phyloP scores from a whole-genome alignment of 352 stramenopile species.

The Globisporangium iwayamae region DNA sequence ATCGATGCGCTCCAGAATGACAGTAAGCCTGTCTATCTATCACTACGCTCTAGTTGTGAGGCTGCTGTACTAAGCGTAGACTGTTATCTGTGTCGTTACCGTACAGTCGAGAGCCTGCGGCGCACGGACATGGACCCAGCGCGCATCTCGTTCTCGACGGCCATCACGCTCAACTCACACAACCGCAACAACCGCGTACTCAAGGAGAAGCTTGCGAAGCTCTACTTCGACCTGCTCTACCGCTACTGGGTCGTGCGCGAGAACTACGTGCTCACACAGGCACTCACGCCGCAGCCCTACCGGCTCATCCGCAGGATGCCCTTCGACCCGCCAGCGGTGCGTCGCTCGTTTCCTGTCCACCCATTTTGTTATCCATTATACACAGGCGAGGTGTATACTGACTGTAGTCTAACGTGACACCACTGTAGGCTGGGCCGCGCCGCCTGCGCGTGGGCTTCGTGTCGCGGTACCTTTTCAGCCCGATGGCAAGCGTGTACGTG shows the following conservation, averaged over 20 bases:
- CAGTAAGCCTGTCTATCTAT: slow-evolving; percentile 23
- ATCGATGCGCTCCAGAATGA: slow-evolving; percentile 33
- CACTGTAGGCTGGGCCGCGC: slow-evolving; percentile 21
- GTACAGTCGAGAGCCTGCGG: slow-evolving; percentile 28
- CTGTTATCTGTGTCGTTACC: neutral
- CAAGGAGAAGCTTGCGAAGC: slow-evolving; percentile 38
- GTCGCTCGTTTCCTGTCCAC: neutral
- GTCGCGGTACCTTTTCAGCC: slow-evolving; percentile 55
- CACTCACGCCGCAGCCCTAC: slow-evolving; percentile 37
- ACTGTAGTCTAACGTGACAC: neutral
- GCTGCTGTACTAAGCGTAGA: neutral
- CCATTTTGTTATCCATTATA: neutral
- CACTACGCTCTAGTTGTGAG: neutral
- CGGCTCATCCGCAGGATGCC: slow-evolving; percentile 12
- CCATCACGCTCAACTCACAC: slow-evolving; percentile 52
- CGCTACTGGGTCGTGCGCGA: slow-evolving; percentile 28
- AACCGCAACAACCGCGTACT: slow-evolving; percentile 71
- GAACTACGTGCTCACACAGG: slow-evolving; percentile 45
- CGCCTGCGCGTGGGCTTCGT: slow-evolving; percentile 67
- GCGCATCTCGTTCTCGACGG: slow-evolving; percentile 54
- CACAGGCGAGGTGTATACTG: neutral
- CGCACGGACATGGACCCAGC: slow-evolving; percentile 45
- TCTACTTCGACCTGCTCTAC: slow-evolving; percentile 55
- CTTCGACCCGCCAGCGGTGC: slow-evolving; percentile 11
- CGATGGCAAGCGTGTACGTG: slow-evolving; percentile 52